Percentiles rank a stretch among this genome's conserved stretches.
Conservation (phyloP, 1,284 basidiomycete species). For the Neolentinus lepideus region DNA sequence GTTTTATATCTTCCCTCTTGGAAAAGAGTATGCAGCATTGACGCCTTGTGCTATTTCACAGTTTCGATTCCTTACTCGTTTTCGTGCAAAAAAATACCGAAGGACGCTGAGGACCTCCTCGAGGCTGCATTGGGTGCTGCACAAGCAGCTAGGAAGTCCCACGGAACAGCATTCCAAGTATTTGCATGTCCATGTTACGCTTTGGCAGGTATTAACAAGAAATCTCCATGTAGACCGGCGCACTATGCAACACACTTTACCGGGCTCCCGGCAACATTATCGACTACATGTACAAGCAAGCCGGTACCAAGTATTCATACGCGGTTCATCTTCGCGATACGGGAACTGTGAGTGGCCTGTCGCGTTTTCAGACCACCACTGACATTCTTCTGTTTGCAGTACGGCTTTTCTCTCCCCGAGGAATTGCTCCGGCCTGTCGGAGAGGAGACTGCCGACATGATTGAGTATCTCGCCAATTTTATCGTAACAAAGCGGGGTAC, state of each 20-base stretch:
- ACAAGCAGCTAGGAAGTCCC: slow-evolving; percentile 48
- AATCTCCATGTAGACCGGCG: slow-evolving; percentile 44
- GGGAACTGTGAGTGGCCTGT: slow-evolving; percentile 53
- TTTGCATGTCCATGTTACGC: slow-evolving; percentile 9
- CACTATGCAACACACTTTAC: slow-evolving; percentile 63
- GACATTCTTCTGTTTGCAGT: slow-evolving; percentile 32
- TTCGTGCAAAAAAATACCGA: slow-evolving; percentile 59
- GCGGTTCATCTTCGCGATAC: slow-evolving; percentile 77
- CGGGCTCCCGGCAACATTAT: slow-evolving; percentile 67
- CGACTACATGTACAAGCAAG: slow-evolving; percentile 68
- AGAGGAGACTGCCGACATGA: slow-evolving; percentile 63
- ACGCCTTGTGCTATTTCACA: slow-evolving; percentile 14
- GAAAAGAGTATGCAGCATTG: background rate
- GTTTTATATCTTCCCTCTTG: slow-evolving; percentile 17
- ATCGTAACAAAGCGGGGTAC: slow-evolving; percentile 30
- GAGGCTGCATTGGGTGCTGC: slow-evolving; percentile 73
- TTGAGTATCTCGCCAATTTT: slow-evolving; percentile 64
- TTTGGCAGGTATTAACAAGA: background rate
- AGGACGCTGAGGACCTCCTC: slow-evolving; percentile 77
- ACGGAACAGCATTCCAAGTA: slow-evolving; percentile 50
- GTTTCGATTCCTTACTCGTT: slow-evolving; percentile 73
- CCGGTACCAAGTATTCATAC: slow-evolving; percentile 70
- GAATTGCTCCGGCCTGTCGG: slow-evolving; percentile 72
- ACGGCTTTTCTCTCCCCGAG: slow-evolving; percentile 74
- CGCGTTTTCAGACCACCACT: slow-evolving; percentile 3